A percentile compares a stretch with the other conserved stretches of the same genome.
Conservation (phyloP, 306 rosid species). For the Fagus sylvatica region DNA sequence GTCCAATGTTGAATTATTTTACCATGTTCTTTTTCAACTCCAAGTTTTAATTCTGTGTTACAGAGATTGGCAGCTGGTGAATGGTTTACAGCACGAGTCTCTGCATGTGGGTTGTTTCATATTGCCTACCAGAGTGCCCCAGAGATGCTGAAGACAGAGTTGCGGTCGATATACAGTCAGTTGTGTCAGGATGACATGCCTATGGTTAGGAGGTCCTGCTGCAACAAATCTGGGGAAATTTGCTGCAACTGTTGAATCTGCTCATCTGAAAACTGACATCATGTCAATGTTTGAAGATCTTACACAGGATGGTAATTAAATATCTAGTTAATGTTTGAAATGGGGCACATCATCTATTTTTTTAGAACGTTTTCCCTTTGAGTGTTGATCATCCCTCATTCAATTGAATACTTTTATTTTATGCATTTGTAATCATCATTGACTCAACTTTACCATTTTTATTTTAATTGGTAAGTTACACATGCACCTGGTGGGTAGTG, state of each 20-base stretch:
- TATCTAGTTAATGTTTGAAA: no score
- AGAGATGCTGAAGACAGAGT: conserved; percentile 70
- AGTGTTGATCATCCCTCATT: no score
- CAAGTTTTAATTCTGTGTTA: conserved; percentile 13
- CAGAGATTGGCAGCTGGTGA: conserved; percentile 99
- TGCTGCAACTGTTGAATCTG: conserved; percentile 89
- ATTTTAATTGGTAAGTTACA: no score
- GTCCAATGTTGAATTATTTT: conserved; percentile 5
- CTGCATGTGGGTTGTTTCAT: conserved; percentile 94
- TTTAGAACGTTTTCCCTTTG: no score
- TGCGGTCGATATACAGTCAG: conserved; percentile 81
- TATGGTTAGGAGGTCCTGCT: conserved; percentile 99
- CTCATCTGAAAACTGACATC: conserved; percentile 81
- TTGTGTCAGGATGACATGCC: conserved; percentile 99
- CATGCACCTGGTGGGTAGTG: no score
- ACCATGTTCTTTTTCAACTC: not conserved
- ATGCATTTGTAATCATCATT: no score
- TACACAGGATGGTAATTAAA: conserved; percentile 79
- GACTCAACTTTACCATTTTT: no score
- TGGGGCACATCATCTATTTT: no score
- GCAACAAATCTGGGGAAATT: conserved; percentile 95
- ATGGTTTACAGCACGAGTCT: conserved; percentile 98
- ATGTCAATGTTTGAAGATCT: conserved; percentile 94
- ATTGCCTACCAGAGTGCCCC: conserved; percentile 92
- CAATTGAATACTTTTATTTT: no score